Evolutionary conservation across 768 basidiomycete genomes (phyloP).

Genomic region (Xerocomus potaroensis): DNA sequence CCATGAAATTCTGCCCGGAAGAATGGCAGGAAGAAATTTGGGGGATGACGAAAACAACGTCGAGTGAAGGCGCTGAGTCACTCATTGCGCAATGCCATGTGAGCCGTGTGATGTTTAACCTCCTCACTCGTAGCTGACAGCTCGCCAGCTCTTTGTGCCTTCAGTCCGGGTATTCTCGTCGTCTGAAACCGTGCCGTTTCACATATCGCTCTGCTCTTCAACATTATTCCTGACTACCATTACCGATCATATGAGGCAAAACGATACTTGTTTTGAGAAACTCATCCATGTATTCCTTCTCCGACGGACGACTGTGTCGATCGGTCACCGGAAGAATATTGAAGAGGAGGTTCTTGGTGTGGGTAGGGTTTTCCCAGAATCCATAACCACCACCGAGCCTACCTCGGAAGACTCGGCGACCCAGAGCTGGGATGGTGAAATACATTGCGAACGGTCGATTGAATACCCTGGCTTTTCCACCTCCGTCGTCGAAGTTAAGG

Average conservation of each 20-base stretch:
- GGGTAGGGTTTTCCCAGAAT: slow-evolving; percentile 37
- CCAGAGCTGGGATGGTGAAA: slow-evolving; percentile 61
- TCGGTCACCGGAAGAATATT: slow-evolving; percentile 15
- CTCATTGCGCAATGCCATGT: slow-evolving; percentile 30
- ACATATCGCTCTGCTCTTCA: slow-evolving; percentile 55
- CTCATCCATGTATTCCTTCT: slow-evolving; percentile 51
- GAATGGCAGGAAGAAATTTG: slow-evolving; percentile 34
- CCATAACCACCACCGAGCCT: slow-evolving; percentile 36
- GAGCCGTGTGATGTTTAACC: slow-evolving; percentile 3
- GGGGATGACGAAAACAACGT: slow-evolving; percentile 18
- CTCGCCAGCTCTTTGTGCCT: slow-evolving; percentile 56
- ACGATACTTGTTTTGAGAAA: slow-evolving; percentile 11
- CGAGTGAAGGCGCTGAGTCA: slow-evolving; percentile 4
- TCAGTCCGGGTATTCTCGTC: slow-evolving; percentile 54
- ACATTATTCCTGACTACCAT: slow-evolving; percentile 32
- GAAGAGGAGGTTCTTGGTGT: slow-evolving; percentile 41
- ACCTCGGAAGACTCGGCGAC: slow-evolving; percentile 30
- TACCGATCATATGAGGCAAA: slow-evolving; percentile 3
- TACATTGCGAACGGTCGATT: slow-evolving; percentile 38
- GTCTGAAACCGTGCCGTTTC: slow-evolving; percentile 58
- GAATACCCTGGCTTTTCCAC: slow-evolving; percentile 48
- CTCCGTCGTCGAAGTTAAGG: slow-evolving; percentile 47
- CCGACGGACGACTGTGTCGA: slow-evolving; percentile 46
- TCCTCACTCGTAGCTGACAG: neutral
- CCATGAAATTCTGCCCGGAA: slow-evolving; percentile 26